These are phyloP conservation scores for Russula sp. DNA, from an alignment of 768 basidiomycete genomes.

Conservation along the genomic window DNA sequence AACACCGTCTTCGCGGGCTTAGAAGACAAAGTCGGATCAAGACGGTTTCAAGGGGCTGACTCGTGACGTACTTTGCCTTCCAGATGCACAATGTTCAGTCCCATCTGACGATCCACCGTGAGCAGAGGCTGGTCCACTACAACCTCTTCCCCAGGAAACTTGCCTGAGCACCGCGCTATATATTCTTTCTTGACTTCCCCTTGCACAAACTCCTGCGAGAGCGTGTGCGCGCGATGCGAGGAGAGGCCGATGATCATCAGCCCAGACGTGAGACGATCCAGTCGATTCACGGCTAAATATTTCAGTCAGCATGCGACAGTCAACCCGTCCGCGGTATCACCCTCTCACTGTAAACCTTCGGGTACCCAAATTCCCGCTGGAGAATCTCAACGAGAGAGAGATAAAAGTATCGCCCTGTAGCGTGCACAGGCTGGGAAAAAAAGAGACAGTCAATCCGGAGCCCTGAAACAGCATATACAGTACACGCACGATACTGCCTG, in stretches of 20 bases:
- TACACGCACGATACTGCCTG: slow-evolving; percentile 84
- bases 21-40: too few relatives aligned
- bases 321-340: neutral
- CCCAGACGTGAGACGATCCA: slow-evolving; percentile 92
- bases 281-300: slow-evolving; percentile 78
- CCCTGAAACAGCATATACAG: slow-evolving; percentile 1
- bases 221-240: slow-evolving; percentile 52
- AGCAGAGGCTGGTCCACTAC: slow-evolving; percentile 79
- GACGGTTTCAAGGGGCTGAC: neutral
- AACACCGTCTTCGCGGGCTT: slow-evolving; percentile 89
- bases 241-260: slow-evolving; percentile 89
- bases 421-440: slow-evolving; percentile 70
- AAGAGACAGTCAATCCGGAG: neutral
- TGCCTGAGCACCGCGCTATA: slow-evolving; percentile 76
- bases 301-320: neutral
- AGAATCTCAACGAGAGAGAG: slow-evolving; percentile 87
- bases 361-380: slow-evolving; percentile 72
- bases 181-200: slow-evolving; percentile 89
- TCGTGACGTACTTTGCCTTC: slow-evolving; percentile 69
- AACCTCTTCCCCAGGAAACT: slow-evolving; percentile 83
- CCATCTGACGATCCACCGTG: slow-evolving; percentile 94
- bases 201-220: slow-evolving; percentile 76
- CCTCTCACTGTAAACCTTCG: slow-evolving; percentile 72
- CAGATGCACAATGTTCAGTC: slow-evolving; percentile 91
- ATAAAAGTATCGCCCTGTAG: slow-evolving; percentile 82